A percentile compares a stretch with the other conserved stretches of the same genome.
These are phyloP conservation scores for Diaporthe sp. DNA, from an alignment of 2,329 filamentous ascomycete genomes.

Conservation along the genomic window DNA sequence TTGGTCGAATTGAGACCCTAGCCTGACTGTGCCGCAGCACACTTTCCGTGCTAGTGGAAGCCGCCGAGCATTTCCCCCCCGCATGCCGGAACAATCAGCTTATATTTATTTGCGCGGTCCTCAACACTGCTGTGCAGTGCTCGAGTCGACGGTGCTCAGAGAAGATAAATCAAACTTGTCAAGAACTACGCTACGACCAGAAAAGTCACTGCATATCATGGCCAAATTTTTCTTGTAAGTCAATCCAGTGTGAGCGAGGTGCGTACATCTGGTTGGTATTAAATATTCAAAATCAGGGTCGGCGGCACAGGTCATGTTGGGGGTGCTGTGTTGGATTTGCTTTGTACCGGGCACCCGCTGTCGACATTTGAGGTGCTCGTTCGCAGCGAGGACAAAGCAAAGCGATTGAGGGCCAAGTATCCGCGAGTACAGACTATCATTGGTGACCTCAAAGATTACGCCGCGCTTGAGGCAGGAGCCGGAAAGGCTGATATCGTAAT, in stretches of 20 bases:
- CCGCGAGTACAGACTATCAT: constrained; percentile 36
- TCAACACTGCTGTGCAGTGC: background rate
- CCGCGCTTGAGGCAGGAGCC: constrained; percentile 19
- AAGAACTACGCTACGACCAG: no score
- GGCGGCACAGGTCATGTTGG: constrained; percentile 20
- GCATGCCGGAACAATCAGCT: background rate
- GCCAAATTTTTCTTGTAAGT: background rate
- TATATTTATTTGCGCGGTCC: background rate
- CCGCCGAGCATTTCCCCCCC: background rate
- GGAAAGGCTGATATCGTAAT: constrained; percentile 40
- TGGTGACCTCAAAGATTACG: constrained; percentile 26
- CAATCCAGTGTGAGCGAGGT: background rate
- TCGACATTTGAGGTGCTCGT: constrained; percentile 35
- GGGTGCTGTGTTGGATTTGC: constrained; percentile 23
- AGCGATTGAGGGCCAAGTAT: constrained; percentile 36
- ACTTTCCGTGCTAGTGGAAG: constrained; percentile 9
- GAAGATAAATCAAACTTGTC: no score
- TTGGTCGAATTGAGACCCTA: constrained; percentile 1
- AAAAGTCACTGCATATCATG: background rate
- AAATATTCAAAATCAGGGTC: background rate
- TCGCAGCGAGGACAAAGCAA: constrained; percentile 32
- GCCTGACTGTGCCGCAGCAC: constrained; percentile 12
- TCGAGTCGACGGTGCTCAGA: background rate
- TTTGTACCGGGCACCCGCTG: constrained; percentile 10
- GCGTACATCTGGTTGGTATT: no score